phyloP scores from a whole-genome alignment of 2,329 filamentous ascomycete species.

The Didymellaceae sp. region DNA sequence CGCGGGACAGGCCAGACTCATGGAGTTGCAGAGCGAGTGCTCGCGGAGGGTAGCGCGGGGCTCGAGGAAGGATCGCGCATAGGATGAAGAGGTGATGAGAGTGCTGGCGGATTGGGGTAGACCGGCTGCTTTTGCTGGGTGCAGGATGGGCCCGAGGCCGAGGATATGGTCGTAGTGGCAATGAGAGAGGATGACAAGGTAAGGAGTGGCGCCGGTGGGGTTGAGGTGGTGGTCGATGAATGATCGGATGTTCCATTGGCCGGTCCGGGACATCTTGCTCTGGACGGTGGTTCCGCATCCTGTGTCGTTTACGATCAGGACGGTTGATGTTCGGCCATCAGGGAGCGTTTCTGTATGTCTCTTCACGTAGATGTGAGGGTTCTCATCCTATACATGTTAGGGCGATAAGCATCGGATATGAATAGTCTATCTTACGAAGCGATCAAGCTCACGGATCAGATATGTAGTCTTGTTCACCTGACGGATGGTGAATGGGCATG shows the following conservation, averaged over 20 bases:
- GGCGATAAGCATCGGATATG: background rate
- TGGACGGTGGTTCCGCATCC: constrained; percentile 3
- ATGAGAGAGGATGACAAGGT: constrained; percentile 21
- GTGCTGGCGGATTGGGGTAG: background rate
- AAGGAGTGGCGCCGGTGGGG: constrained; percentile 2
- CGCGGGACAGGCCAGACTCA: background rate
- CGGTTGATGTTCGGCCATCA: background rate
- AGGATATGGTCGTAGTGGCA: constrained; percentile 25
- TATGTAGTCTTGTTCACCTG: constrained; percentile 18
- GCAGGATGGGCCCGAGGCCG: constrained; percentile 8
- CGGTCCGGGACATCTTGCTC: background rate
- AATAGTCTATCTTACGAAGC: constrained; percentile 11
- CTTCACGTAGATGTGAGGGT: constrained; percentile 17
- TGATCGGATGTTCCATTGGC: constrained; percentile 14
- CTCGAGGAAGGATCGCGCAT: constrained; percentile 1
- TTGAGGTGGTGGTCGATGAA: constrained; percentile 22
- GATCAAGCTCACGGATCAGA: constrained; percentile 17
- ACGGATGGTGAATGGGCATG: constrained; percentile 22
- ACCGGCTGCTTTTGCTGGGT: background rate
- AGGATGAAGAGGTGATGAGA: constrained; percentile 1
- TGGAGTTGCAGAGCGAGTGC: constrained; percentile 8
- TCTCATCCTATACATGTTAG: constrained; percentile 8
- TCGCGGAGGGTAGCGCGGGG: constrained; percentile 1
- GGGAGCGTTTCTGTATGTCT: constrained; percentile 3
- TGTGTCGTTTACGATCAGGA: constrained; percentile 14